Evolutionary conservation across 768 basidiomycete species (phyloP).

Genomic region (Leccinum sublutescens): DNA sequence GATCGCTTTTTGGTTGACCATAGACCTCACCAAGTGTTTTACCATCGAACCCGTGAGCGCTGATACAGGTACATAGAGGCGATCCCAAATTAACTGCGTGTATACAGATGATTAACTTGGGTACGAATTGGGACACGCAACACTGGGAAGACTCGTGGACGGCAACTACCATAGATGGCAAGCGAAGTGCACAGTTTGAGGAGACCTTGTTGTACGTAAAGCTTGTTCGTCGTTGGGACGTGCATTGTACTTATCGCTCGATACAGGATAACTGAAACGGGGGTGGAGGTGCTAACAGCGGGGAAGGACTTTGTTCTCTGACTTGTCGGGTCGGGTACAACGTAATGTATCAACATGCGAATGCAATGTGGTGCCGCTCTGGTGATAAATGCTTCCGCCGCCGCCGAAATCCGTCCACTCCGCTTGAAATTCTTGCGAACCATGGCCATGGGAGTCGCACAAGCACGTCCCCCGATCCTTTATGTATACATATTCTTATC

Average conservation of each 20-base stretch:
- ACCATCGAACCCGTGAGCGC: conserved; percentile 74
- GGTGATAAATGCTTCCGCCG: conserved; percentile 16
- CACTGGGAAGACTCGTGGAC: conserved; percentile 99
- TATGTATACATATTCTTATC: conserved; percentile 35
- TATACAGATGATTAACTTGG: conserved; percentile 87
- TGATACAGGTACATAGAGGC: conserved; percentile 2
- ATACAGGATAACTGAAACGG: conserved; percentile 83
- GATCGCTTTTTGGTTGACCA: conserved; percentile 7
- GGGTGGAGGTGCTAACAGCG: conserved; percentile 84
- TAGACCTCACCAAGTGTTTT: conserved; percentile 46
- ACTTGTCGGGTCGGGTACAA: conserved; percentile 14
- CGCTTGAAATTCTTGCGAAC: conserved; percentile 21
- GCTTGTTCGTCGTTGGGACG: conserved; percentile 1
- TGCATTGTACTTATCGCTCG: conserved; percentile 16
- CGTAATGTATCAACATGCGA: conserved; percentile 21
- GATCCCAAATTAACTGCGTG: conserved; percentile 3
- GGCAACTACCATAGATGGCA: conserved; percentile 88
- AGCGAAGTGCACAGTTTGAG: conserved; percentile 93
- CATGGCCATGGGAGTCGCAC: conserved; percentile 17
- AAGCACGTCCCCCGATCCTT: conserved; percentile 22
- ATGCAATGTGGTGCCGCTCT: conserved; percentile 15
- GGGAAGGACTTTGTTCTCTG: conserved; percentile 34
- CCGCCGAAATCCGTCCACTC: conserved; percentile 16
- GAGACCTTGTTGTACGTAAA: conserved; percentile 86
- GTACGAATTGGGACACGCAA: conserved; percentile 68